Conservation (phyloP, 768 basidiomycete species). For the Tremella yokohamensis region DNA sequence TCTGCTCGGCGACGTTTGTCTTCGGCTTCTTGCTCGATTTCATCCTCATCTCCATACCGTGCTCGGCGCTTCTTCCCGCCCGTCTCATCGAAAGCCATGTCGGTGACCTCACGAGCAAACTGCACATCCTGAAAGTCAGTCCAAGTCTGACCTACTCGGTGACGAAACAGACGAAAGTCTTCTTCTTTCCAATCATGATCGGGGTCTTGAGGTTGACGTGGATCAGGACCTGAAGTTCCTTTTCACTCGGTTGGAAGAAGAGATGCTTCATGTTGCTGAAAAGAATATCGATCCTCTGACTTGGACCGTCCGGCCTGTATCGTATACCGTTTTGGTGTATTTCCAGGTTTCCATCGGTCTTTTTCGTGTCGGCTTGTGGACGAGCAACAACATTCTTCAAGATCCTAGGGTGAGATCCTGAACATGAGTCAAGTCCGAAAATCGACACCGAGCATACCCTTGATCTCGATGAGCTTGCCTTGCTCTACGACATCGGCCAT, state of each 20-base stretch:
- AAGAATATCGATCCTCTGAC: constrained; percentile 67
- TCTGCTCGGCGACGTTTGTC: constrained; percentile 83
- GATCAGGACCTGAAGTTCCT: constrained; percentile 87
- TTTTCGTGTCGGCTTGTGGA: constrained; percentile 88
- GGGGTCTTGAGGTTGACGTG: constrained; percentile 91
- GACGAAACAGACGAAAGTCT: constrained; percentile 68
- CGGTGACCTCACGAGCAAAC: constrained; percentile 96
- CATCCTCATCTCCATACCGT: constrained; percentile 96
- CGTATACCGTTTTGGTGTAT: constrained; percentile 96
- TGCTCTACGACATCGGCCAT: constrained; percentile 98
- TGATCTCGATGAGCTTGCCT: constrained; percentile 80
- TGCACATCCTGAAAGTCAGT: constrained; percentile 71
- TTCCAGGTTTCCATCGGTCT: constrained; percentile 90
- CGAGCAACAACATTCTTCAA: constrained; percentile 89
- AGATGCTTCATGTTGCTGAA: constrained; percentile 98
- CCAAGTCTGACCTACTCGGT: neutral
- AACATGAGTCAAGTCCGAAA: constrained; percentile 5
- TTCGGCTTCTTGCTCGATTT: constrained; percentile 97
- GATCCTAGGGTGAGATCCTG: constrained; percentile 68
- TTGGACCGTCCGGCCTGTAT: constrained; percentile 55
- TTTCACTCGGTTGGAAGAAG: constrained; percentile 98
- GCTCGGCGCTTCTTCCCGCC: constrained; percentile 98
- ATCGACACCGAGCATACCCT: constrained; percentile 54
- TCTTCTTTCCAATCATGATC: constrained; percentile 99
- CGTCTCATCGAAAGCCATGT: constrained; percentile 97